Conservation (phyloP, 768 basidiomycete species). For the Mycena epipterygia region DNA sequence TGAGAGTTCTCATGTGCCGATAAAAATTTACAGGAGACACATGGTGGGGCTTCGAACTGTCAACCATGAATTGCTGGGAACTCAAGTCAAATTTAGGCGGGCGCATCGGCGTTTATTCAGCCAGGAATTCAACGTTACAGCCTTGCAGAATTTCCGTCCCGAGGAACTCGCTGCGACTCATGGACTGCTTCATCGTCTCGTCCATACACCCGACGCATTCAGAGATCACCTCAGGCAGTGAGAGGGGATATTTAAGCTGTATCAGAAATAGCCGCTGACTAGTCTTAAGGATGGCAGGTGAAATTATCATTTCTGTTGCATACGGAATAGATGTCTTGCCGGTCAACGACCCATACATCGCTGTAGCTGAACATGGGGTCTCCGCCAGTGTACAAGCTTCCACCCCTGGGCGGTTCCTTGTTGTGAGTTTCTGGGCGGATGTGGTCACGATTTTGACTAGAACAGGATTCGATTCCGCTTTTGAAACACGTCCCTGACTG, state of each 20-base stretch:
- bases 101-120: neutral
- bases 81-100: neutral
- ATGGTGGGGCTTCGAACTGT: neutral
- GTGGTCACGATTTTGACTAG: neutral
- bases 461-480: conserved; percentile 5
- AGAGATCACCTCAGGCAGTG: conserved; percentile 11
- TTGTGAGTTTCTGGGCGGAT: conserved; percentile 41
- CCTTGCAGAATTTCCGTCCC: neutral
- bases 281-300: conserved; percentile 38
- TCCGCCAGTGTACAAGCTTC: conserved; percentile 38
- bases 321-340: conserved; percentile 49
- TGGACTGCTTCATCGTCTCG: conserved; percentile 25
- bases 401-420: conserved; percentile 46
- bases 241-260: neutral
- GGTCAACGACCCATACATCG: conserved; percentile 48
- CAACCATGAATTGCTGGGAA: neutral
- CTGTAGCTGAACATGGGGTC: conserved; percentile 42
- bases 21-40: neutral
- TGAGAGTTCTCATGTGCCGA: neutral
- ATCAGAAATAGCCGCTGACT: neutral
- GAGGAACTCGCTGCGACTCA: conserved; percentile 16
- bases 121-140: neutral
- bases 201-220: conserved; percentile 18
- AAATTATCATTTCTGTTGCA: conserved; percentile 45
- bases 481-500: conserved; percentile 61